These are phyloP conservation scores for Tetrahymena thermophila DNA, from an alignment of 73 alveolate genomes.

Conservation along the genomic window DNA sequence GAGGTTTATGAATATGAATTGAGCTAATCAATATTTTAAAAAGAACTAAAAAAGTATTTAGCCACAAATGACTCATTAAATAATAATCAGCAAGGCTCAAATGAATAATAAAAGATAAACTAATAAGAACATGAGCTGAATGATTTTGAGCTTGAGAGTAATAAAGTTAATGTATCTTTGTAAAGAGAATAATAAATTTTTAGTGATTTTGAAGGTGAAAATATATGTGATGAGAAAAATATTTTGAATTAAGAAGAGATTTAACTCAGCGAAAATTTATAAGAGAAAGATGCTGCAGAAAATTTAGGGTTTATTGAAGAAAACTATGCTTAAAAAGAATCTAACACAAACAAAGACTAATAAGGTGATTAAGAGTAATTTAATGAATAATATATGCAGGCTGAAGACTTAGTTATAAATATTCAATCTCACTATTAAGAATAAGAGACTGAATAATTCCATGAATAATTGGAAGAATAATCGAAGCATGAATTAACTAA, in stretches of 20 bases:
- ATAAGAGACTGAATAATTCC: too few species aligned
- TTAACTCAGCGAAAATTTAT: not conserved
- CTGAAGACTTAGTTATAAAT: too few species aligned
- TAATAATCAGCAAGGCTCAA: too few species aligned
- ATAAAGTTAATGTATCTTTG: not conserved
- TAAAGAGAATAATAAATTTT: not conserved
- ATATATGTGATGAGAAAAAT: not conserved
- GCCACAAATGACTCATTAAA: not conserved
- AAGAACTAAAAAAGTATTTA: not conserved
- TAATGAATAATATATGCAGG: too few species aligned
- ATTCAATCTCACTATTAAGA: too few species aligned
- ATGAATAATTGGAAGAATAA: too few species aligned
- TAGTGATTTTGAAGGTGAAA: not conserved
- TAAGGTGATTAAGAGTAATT: too few species aligned
- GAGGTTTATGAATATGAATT: not conserved
- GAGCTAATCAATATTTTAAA: not conserved
- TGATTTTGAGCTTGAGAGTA: not conserved
- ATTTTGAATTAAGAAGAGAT: not conserved
- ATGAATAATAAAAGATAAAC: too few species aligned
- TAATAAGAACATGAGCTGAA: not conserved
- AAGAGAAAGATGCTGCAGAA: not conserved
- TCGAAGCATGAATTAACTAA: too few species aligned
- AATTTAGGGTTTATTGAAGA: too few species aligned
- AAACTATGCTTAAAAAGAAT: too few species aligned
- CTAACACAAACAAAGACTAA: too few species aligned